A percentile compares a stretch with the other conserved stretches of the same genome.
phyloP scores from a whole-genome alignment of 768 basidiomycete species.

The Asterophora lycoperdoides region DNA sequence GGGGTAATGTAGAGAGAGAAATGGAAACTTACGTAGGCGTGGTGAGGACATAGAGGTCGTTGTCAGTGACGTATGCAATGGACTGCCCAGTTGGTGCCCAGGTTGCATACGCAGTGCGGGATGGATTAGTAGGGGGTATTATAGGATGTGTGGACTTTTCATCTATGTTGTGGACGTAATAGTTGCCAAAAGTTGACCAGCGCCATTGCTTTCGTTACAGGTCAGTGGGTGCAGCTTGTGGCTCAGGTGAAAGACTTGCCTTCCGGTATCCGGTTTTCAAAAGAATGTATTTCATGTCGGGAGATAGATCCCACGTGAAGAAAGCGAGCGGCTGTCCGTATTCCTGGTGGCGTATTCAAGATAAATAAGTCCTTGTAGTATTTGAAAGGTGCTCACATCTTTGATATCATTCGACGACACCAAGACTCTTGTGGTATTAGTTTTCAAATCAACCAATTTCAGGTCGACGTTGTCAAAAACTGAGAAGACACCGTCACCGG shows the following conservation, averaged over 20 bases:
- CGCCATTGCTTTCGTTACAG: constrained; percentile 87
- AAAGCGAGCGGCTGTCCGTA: constrained; percentile 47
- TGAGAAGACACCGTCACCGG: constrained; percentile 92
- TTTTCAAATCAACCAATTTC: constrained; percentile 75
- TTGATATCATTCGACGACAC: constrained; percentile 55
- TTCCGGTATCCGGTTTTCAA: constrained; percentile 73
- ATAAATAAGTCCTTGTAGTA: not conserved
- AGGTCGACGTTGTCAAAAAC: constrained; percentile 58
- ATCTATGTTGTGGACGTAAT: constrained; percentile 82
- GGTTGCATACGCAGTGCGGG: constrained; percentile 71
- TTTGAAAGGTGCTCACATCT: constrained; percentile 45
- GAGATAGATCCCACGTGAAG: constrained; percentile 75
- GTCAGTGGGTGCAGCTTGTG: too few species aligned
- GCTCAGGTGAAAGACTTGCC: constrained; percentile 32
- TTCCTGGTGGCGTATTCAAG: constrained; percentile 37
- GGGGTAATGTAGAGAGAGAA: constrained; percentile 3
- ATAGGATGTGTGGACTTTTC: constrained; percentile 69
- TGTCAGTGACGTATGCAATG: constrained; percentile 81
- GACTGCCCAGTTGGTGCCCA: constrained; percentile 86
- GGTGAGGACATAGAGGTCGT: constrained; percentile 85
- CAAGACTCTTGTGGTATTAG: constrained; percentile 60
- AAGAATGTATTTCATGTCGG: constrained; percentile 88
- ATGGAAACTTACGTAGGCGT: constrained; percentile 50
- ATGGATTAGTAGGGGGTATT: constrained; percentile 61
- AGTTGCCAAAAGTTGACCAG: constrained; percentile 85